Percentiles rank a stretch among this genome's conserved stretches.
phyloP scores from a whole-genome alignment of 345 rosid genomes.

The Citrus glauca region DNA sequence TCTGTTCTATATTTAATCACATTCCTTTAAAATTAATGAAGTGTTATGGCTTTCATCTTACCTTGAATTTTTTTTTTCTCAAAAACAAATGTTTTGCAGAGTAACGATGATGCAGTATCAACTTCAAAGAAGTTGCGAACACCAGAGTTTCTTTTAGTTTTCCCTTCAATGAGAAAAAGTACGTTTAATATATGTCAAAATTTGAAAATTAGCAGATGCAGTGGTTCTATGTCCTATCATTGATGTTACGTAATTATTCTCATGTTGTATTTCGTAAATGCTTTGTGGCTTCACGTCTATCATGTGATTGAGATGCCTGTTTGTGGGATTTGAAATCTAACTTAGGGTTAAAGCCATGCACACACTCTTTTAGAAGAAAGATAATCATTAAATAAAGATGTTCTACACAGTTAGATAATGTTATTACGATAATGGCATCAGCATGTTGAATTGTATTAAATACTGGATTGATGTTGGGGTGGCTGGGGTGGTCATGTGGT shows the following conservation, averaged over 20 bases:
- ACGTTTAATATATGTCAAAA: not conserved
- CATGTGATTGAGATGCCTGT: not conserved
- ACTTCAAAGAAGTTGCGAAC: not conserved
- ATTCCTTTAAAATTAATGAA: not conserved
- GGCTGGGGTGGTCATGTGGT: not conserved
- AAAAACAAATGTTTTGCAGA: conserved; percentile 8
- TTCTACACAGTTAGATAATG: not conserved
- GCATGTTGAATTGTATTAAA: not conserved
- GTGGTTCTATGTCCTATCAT: not conserved
- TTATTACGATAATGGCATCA: not conserved
- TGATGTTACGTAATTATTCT: not conserved
- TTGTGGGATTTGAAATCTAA: not conserved
- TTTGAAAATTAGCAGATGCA: not conserved
- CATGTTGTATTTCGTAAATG: not conserved
- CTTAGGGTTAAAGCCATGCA: not conserved
- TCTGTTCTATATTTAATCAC: not conserved
- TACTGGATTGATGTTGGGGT: not conserved
- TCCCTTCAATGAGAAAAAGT: conserved; percentile 1
- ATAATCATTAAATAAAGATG: not conserved
- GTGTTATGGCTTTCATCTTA: not conserved
- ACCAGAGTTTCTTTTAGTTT: not conserved
- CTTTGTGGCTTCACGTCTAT: not conserved
- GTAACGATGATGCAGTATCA: conserved; percentile 8
- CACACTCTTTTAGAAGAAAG: not conserved
- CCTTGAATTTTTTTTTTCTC: not conserved